Base-by-base conservation (phyloP, 2,329 filamentous ascomycete genomes). In the Fusarium succisae region DNA sequence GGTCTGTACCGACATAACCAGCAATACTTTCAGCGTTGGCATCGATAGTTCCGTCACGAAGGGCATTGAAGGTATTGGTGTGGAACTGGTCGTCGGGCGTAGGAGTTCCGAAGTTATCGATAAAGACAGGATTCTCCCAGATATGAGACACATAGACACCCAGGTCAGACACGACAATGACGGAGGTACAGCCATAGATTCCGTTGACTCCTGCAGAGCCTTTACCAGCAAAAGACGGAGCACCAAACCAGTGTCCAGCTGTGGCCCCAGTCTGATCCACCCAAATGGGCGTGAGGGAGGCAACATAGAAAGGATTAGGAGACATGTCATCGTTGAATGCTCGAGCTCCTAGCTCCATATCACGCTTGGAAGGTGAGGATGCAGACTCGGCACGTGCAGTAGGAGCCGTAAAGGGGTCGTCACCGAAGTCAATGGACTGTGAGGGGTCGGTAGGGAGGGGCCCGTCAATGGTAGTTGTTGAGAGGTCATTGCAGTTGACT, bases 101-200 rank as follows among this genome's bases (percentile, higher is more conserved):
- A 1, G 45, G 44, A 8, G 26, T 56, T 14, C 54, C 63, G 17
- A 59, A 11, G 1, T 3, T 30, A 35, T 69, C 56, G 17, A 70
- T 69, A 17, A 76, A 76, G 4, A 68, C 71, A 4, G 74, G 74
- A 24, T 44, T 57, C n/a, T 77, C 75, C 75, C 75, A 77, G 38
- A 77, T 77, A 11, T 77, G 75, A 2, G 75, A 77, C 1, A 77
- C 37, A 38, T 77, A 77, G 7, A 68, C 65, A 18, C 75, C 75
- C 30, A 47, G 39, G 8, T 76, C 53, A 38, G 75, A 77, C 0
- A 41, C 57, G 7, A 77, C 76, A 20, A 77, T 70, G 4, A 77
- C 75, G 8, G 73, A 63, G 0, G 75, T 77, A 4, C 75, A 77
- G 4, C 75, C 75, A 9, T 77, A 77, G 18, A 77, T 59, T 1